These are phyloP conservation scores for Vinca minor DNA, from an alignment of 257 asterid genomes.

Conservation along the genomic window DNA sequence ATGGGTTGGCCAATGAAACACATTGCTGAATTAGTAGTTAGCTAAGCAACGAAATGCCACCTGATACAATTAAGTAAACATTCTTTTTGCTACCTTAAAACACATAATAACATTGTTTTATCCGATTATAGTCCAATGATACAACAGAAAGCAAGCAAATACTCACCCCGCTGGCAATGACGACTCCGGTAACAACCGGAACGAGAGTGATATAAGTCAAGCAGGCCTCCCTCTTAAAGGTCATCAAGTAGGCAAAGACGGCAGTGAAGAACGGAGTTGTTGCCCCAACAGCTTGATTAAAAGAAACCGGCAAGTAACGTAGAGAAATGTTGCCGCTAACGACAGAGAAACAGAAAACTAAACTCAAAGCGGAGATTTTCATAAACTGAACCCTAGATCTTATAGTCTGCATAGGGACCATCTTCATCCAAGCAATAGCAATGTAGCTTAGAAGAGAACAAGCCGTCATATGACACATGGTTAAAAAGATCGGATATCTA, in stretches of 20 bases:
- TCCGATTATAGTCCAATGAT: not conserved
- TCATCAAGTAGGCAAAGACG: constrained; percentile 65
- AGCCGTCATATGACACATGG: constrained; percentile 90
- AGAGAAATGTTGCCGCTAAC: constrained; percentile 80
- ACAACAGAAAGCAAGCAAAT: not conserved
- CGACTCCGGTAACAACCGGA: constrained; percentile 73
- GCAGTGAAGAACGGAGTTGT: constrained; percentile 88
- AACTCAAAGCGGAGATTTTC: constrained; percentile 74
- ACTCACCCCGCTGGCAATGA: constrained; percentile 81
- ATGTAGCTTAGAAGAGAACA: constrained; percentile 80
- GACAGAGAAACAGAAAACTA: constrained; percentile 66
- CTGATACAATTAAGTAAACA: not conserved
- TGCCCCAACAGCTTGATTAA: constrained; percentile 87
- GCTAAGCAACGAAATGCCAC: not conserved
- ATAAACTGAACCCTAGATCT: constrained; percentile 79
- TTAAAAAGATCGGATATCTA: constrained; percentile 76
- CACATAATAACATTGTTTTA: not conserved
- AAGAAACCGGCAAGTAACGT: constrained; percentile 75
- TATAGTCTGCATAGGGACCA: constrained; percentile 82
- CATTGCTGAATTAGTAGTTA: not conserved
- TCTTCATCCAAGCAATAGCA: constrained; percentile 85
- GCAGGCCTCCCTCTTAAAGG: constrained; percentile 72
- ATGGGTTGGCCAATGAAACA: not conserved
- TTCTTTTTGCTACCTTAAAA: not conserved
- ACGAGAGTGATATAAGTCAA: constrained; percentile 58